Base-by-base conservation (phyloP, 1,284 basidiomycete genomes). In the Leccinum discolor region DNA sequence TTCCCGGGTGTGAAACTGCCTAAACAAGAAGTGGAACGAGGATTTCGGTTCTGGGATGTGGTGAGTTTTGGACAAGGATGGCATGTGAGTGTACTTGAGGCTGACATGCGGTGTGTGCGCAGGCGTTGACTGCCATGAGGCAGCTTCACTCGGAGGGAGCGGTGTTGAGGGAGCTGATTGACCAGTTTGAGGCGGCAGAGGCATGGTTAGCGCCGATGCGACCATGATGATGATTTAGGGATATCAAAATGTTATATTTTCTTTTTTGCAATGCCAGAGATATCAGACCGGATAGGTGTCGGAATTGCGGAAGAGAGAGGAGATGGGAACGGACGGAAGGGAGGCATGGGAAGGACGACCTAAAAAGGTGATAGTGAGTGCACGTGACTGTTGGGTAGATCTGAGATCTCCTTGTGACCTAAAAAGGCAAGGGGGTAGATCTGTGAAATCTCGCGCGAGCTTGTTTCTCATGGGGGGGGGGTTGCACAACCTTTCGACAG, bases 11-110 rank as follows among this genome's bases (percentile, higher is more conserved):
- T 99, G 71, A 97, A 95, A 82, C 80, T 80, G 67, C 94, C 97
- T 7, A 88, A 89, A 78, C 81, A 81, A 64, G 97, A 99, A 83
- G 91, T 99, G 61, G 94, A 96, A 77, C 83, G 98, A 64, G 96
- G 96, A 5, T 99, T 99, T 84, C 85, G 98, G 72, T 99, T 99
- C 84, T 99, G 98, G 97, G 93, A 97, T 76, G 87, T 96, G 78
- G 95, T 97, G 77, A 83, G 94, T 88, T 52, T 88, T 52, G 50
- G 65, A 62, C 68, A 67, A 70, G 54, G 63, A 56, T 52, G 42
- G 42, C 26, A 61, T 50, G 64, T 12, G 60, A 54, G 61, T 21
- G 35, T 21, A 62, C 65, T 70, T 61, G 67, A 73, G 73, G 70
- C 69, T 70, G 66, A 74, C 69, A 67, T 68, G 71, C 56, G 66